phyloP scores from a whole-genome alignment of 495 filamentous ascomycete species.

The Aspergillus cristatus region DNA sequence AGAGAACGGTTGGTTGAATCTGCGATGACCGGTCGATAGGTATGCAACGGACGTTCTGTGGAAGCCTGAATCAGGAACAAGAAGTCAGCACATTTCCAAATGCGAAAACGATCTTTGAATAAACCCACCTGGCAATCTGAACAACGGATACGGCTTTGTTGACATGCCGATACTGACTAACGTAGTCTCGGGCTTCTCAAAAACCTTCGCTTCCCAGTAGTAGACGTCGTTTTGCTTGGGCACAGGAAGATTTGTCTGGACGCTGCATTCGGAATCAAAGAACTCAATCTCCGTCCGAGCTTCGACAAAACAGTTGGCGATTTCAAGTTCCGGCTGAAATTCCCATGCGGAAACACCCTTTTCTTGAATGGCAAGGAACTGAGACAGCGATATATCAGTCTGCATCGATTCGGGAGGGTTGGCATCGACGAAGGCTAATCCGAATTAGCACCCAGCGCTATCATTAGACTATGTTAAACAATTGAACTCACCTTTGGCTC shows the following conservation, averaged over 20 bases:
- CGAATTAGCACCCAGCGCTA: slow-evolving; percentile 7
- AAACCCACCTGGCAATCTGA: slow-evolving; percentile 75
- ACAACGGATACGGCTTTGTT: slow-evolving; percentile 94
- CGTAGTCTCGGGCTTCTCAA: slow-evolving; percentile 87
- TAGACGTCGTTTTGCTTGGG: slow-evolving; percentile 99
- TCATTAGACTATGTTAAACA: not conserved
- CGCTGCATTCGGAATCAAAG: slow-evolving; percentile 94
- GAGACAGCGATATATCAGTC: slow-evolving; percentile 94
- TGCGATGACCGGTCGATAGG: slow-evolving; percentile 72
- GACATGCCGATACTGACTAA: slow-evolving; percentile 82
- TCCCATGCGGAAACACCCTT: slow-evolving; percentile 99
- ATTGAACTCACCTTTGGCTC: slow-evolving; percentile 84
- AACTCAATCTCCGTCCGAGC: slow-evolving; percentile 95
- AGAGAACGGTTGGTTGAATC: slow-evolving; percentile 84
- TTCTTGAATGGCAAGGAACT: slow-evolving; percentile 96
- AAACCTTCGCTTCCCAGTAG: slow-evolving; percentile 98
- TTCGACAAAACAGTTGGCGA: slow-evolving; percentile 98
- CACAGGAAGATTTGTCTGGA: slow-evolving; percentile 91
- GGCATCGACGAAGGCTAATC: slow-evolving; percentile 78
- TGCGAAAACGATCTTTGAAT: not conserved
- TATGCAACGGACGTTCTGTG: slow-evolving; percentile 91
- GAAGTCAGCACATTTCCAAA: not conserved
- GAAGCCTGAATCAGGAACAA: slow-evolving; percentile 51
- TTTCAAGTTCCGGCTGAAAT: slow-evolving; percentile 95
- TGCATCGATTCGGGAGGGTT: slow-evolving; percentile 93